phyloP scores from a whole-genome alignment of 495 filamentous ascomycete genomes.

The Aspergillus mulundensis region DNA sequence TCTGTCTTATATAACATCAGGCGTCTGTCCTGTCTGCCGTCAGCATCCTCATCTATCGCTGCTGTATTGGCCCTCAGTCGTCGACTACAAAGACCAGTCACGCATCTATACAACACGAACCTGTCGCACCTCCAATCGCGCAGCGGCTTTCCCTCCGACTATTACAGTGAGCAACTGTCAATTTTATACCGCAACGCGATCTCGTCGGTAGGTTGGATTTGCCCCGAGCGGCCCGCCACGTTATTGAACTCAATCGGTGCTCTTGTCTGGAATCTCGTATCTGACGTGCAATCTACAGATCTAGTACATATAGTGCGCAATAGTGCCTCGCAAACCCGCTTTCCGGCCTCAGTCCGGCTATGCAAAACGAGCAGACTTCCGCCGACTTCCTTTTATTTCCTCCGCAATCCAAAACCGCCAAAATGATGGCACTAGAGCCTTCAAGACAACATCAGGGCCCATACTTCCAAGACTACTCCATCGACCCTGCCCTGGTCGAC shows the following conservation, averaged over 20 bases:
- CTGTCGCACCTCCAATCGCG: background rate
- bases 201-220: constrained; percentile 1
- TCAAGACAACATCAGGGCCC: constrained; percentile 31
- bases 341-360: constrained; percentile 9
- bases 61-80: background rate
- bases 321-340: background rate
- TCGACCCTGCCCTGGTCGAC: constrained; percentile 35
- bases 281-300: constrained; percentile 13
- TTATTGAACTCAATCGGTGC: constrained; percentile 7
- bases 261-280: background rate
- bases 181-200: background rate
- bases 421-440: constrained; percentile 39
- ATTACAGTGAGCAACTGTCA: background rate
- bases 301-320: constrained; percentile 3
- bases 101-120: no score
- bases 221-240: constrained; percentile 17
- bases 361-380: constrained; percentile 17
- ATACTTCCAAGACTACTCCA: constrained; percentile 34
- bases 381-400: constrained; percentile 30
- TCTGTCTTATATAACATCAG: background rate
- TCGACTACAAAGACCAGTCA: background rate
- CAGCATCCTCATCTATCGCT: background rate
- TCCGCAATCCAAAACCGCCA: constrained; percentile 15
- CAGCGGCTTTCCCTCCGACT: background rate
- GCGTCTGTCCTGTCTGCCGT: background rate